Evolutionary conservation across 352 stramenopile species (phyloP).

Genomic region (Halophytophthora batemanensis): DNA sequence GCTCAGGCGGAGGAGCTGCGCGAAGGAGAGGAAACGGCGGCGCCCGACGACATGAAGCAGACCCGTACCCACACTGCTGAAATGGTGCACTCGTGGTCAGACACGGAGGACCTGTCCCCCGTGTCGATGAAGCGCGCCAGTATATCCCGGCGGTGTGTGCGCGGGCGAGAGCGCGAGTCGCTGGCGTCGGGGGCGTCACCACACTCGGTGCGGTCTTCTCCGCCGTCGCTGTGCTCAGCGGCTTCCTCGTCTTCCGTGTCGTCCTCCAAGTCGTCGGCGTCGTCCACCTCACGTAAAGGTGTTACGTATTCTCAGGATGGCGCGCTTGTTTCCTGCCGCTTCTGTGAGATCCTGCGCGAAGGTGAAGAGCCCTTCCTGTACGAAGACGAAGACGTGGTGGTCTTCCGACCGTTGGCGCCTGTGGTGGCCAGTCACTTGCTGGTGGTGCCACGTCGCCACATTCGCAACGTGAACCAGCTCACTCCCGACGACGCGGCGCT

Average conservation of each 20-base stretch:
- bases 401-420: conserved; percentile 72
- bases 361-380: conserved; percentile 74
- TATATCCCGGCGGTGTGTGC: conserved; percentile 5
- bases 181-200: conserved; percentile 14
- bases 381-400: conserved; percentile 70
- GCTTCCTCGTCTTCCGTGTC: conserved; percentile 21
- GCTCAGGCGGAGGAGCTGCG: no score
- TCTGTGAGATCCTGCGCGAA: conserved; percentile 77
- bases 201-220: conserved; percentile 19
- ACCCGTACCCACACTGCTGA: conserved; percentile 4
- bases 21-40: background rate
- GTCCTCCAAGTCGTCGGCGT: conserved; percentile 23
- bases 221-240: conserved; percentile 3
- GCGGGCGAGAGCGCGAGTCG: conserved; percentile 14
- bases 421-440: conserved; percentile 75
- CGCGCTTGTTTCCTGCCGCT: conserved; percentile 68
- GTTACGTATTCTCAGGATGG: conserved; percentile 69
- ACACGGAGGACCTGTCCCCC: conserved; percentile 37
- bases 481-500: conserved; percentile 54
- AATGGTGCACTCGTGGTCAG: conserved; percentile 39
- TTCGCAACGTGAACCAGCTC: conserved; percentile 84
- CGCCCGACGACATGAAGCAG: conserved; percentile 1
- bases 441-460: conserved; percentile 79
- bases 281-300: conserved; percentile 63
- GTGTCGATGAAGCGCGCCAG: conserved; percentile 14